These are phyloP conservation scores for Debaryomyces singareniensis DNA, from an alignment of 1,139 yeast species.

Conservation along the genomic window DNA sequence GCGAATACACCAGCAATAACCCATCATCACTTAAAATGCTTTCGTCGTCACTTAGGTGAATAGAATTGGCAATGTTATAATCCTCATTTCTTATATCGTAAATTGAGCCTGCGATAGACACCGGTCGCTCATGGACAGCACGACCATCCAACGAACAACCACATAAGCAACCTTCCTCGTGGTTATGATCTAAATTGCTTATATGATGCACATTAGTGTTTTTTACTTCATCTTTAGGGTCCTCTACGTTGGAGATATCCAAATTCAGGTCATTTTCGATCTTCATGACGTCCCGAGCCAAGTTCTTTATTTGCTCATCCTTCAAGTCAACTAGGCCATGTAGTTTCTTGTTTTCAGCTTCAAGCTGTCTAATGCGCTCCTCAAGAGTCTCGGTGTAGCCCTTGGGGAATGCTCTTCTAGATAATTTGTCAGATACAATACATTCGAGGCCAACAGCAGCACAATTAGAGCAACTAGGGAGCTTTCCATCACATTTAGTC, in stretches of 20 bases:
- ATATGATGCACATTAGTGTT: constrained; percentile 1
- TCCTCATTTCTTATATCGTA: constrained; percentile 25
- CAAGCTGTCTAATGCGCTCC: constrained; percentile 39
- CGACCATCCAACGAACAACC: constrained; percentile 49
- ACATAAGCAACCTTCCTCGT: constrained; percentile 50
- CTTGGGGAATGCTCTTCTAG: constrained; percentile 43
- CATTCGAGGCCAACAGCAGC: constrained; percentile 39
- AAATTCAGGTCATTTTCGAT: constrained; percentile 4
- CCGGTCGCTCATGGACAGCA: constrained; percentile 56
- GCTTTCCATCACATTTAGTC: constrained; percentile 64
- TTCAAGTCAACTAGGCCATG: constrained; percentile 50
- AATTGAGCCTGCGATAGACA: constrained; percentile 54
- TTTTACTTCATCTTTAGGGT: constrained; percentile 1
- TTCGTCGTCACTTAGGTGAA: constrained; percentile 48
- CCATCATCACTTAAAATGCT: constrained; percentile 30
- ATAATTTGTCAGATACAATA: constrained; percentile 39
- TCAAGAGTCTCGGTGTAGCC: constrained; percentile 45
- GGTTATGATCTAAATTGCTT: constrained; percentile 20
- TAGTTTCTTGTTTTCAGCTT: constrained; percentile 36
- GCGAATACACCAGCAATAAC: constrained; percentile 9
- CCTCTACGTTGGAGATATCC: constrained; percentile 1
- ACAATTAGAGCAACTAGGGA: constrained; percentile 42
- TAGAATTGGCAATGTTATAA: constrained; percentile 27
- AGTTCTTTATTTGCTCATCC: constrained; percentile 49
- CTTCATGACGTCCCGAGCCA: constrained; percentile 10